Evolutionary conservation across 2,329 filamentous ascomycete genomes (phyloP).

Genomic region (Epichloe amarillans): DNA sequence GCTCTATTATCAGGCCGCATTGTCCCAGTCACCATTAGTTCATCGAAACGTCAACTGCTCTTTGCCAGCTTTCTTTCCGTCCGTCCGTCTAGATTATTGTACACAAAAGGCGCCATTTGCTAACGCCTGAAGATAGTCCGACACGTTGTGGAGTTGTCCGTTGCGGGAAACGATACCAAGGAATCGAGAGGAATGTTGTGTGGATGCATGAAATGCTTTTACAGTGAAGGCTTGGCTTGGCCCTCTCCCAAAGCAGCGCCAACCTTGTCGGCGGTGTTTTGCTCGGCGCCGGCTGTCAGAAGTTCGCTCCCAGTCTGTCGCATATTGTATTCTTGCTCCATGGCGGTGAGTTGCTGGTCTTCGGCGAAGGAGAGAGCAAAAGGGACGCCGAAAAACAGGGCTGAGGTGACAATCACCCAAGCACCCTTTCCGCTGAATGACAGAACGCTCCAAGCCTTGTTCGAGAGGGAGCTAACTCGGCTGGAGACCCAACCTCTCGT

Average conservation of each 20-base stretch:
- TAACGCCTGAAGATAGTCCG: neutral
- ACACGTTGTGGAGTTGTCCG: neutral
- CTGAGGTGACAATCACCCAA: slow-evolving; percentile 84
- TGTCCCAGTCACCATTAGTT: neutral
- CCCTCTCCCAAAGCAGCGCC: slow-evolving; percentile 33
- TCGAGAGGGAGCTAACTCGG: slow-evolving; percentile 42
- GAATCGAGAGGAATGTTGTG: neutral
- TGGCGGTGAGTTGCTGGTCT: slow-evolving; percentile 92
- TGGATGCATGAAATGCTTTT: slow-evolving; percentile 11
- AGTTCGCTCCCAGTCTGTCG: slow-evolving; percentile 76
- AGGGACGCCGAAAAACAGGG: slow-evolving; percentile 79
- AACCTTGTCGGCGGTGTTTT: slow-evolving; percentile 35
- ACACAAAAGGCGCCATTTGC: slow-evolving; percentile 1
- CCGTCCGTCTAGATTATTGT: slow-evolving; percentile 2
- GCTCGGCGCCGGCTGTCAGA: slow-evolving; percentile 33
- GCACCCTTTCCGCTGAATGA: slow-evolving; percentile 71
- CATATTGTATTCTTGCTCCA: slow-evolving; percentile 97
- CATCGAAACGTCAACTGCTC: neutral
- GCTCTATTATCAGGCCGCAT: neutral
- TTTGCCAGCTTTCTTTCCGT: neutral
- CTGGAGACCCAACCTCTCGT: slow-evolving; percentile 55
- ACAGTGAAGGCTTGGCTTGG: slow-evolving; percentile 38
- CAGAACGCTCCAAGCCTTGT: slow-evolving; percentile 38
- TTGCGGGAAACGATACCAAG: neutral
- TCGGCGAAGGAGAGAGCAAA: slow-evolving; percentile 88